These are phyloP conservation scores for Aureobasidium melanogenum DNA, from an alignment of 2,329 filamentous ascomycete species.

Conservation along the genomic window DNA sequence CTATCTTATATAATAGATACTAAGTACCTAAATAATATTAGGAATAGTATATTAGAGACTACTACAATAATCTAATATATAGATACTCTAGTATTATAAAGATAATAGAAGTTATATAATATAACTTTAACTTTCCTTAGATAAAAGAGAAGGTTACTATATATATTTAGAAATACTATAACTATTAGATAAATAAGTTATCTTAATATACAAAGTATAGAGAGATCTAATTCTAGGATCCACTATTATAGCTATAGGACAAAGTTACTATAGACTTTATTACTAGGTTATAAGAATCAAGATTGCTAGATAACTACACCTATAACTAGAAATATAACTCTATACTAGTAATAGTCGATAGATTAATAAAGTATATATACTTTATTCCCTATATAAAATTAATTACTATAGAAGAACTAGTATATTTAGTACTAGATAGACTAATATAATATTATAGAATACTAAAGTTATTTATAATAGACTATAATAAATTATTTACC, in stretches of 20 bases:
- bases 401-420: conserved; percentile 14
- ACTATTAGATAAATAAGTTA: conserved; percentile 5
- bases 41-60: background rate
- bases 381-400: conserved; percentile 15
- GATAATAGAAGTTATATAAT: background rate
- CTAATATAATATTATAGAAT: conserved; percentile 16
- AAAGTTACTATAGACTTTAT: conserved; percentile 20
- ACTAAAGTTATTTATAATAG: conserved; percentile 16
- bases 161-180: conserved; percentile 7
- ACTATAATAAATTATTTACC: conserved; percentile 19
- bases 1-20: background rate
- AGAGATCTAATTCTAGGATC: background rate
- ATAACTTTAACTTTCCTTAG: background rate
- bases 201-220: conserved; percentile 2
- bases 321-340: conserved; percentile 8
- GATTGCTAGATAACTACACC: no score
- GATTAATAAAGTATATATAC: conserved; percentile 16
- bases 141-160: conserved; percentile 5
- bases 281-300: conserved; percentile 14
- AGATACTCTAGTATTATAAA: background rate
- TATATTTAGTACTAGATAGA: conserved; percentile 16
- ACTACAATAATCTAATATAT: background rate
- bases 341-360: conserved; percentile 19
- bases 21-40: background rate
- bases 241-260: conserved; percentile 11